A percentile compares a stretch with the other conserved stretches of the same genome.
Conservation (phyloP, 2,329 filamentous ascomycete genomes). For the Neonectria hederae region DNA sequence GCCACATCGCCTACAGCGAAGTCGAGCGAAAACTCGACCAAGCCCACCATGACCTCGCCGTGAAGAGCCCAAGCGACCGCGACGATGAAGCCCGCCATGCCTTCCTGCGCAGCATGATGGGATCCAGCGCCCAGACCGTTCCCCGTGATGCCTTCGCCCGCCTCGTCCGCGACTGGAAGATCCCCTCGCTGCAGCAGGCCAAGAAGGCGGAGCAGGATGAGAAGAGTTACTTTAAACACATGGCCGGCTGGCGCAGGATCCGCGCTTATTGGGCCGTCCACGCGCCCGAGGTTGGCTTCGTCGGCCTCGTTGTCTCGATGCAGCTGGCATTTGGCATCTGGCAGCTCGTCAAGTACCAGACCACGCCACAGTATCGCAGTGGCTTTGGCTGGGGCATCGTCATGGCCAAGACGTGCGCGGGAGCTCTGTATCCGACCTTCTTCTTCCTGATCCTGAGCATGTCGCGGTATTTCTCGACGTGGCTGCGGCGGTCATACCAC, state of each 20-base stretch:
- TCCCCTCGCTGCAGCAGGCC: conserved; percentile 58
- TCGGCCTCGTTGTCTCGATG: conserved; percentile 56
- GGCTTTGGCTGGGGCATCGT: conserved; percentile 66
- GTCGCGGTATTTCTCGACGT: conserved; percentile 65
- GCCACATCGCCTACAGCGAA: conserved; percentile 61
- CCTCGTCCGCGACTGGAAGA: conserved; percentile 56
- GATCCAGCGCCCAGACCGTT: conserved; percentile 53
- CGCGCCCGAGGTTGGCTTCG: conserved; percentile 61
- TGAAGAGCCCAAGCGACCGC: conserved; percentile 51
- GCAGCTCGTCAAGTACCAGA: conserved; percentile 64
- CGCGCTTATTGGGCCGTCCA: conserved; percentile 66
- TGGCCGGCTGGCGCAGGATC: conserved; percentile 56
- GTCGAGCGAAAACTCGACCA: conserved; percentile 63
- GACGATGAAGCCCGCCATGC: conserved; percentile 56
- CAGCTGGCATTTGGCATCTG: conserved; percentile 63
- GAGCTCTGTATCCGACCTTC: conserved; percentile 65
- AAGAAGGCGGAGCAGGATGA: conserved; percentile 58
- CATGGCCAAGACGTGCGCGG: conserved; percentile 63
- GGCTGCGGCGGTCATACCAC: conserved; percentile 59
- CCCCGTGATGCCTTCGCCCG: conserved; percentile 57
- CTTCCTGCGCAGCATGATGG: conserved; percentile 62
- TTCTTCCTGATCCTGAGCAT: conserved; percentile 68
- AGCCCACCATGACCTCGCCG: conserved; percentile 60
- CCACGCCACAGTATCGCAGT: conserved; percentile 53
- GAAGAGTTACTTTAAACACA: conserved; percentile 55